Percentiles rank a stretch among this genome's conserved stretches.
phyloP scores from a whole-genome alignment of 169 alveolate species.

The Babesia ovata region DNA sequence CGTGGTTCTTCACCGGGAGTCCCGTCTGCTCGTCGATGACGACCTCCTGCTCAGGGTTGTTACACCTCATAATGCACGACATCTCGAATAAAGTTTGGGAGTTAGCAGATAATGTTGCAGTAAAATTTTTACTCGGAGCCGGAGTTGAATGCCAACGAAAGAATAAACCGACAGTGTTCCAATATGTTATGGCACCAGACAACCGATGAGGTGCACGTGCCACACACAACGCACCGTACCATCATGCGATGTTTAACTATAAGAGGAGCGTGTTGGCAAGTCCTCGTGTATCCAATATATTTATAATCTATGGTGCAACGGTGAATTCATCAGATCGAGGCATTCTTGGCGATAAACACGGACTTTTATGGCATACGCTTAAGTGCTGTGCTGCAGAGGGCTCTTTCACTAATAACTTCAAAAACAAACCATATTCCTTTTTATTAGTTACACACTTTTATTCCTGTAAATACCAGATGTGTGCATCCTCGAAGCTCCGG shows the following conservation, averaged over 20 bases:
- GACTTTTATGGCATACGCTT: no score
- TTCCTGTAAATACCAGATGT: no score
- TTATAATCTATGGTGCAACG: no score
- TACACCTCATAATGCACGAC: constrained; percentile 67
- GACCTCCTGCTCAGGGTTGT: constrained; percentile 64
- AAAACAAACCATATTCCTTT: no score
- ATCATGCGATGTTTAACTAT: not conserved
- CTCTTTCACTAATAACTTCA: no score
- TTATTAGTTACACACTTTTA: no score
- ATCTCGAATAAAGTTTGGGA: not conserved
- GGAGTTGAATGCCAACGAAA: not conserved
- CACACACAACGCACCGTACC: constrained; percentile 26
- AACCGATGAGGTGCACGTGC: constrained; percentile 20
- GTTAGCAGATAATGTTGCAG: not conserved
- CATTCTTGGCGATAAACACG: no score
- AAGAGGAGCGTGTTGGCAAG: not conserved
- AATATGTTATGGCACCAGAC: not conserved
- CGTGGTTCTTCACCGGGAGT: constrained; percentile 43
- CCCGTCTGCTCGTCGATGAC: constrained; percentile 56
- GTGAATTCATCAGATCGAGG: no score
- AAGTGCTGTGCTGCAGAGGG: no score
- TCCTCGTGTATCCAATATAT: no score
- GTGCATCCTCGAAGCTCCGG: no score
- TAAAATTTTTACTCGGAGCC: not conserved
- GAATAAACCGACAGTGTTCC: not conserved